Evolutionary conservation across 179 eudicot genomes (phyloP).

Genomic region (Amaranthus tricolor): DNA sequence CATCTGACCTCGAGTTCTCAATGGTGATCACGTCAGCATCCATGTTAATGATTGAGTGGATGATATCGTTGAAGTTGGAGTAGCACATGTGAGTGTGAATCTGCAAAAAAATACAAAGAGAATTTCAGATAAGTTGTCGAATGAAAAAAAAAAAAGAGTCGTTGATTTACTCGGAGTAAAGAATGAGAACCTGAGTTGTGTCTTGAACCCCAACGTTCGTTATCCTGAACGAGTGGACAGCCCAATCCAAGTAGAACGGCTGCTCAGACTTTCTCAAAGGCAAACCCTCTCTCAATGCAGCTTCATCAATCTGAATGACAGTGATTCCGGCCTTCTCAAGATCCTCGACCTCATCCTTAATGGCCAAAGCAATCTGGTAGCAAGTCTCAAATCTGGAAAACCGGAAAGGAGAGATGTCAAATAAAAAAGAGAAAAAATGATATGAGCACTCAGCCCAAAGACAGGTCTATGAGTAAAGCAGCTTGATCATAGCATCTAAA

Average conservation of each 20-base stretch:
- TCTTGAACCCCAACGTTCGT: constrained; percentile 65
- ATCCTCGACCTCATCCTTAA: constrained; percentile 47
- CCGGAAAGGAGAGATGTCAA: neutral
- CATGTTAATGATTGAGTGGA: constrained; percentile 70
- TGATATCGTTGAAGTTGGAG: constrained; percentile 77
- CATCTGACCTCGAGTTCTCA: constrained; percentile 76
- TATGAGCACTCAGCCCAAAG: neutral
- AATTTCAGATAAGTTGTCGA: neutral
- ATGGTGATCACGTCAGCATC: constrained; percentile 80
- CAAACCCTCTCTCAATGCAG: constrained; percentile 78
- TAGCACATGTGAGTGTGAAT: constrained; percentile 90
- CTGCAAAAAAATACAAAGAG: constrained; percentile 25
- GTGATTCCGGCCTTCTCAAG: constrained; percentile 41
- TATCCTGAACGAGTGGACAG: constrained; percentile 77
- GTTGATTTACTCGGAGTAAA: neutral
- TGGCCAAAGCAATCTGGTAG: constrained; percentile 67
- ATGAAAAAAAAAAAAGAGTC: too few species aligned
- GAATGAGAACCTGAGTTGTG: constrained; percentile 55
- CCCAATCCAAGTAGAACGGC: constrained; percentile 72
- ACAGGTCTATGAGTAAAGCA: neutral
- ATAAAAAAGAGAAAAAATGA: neutral
- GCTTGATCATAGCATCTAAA: neutral
- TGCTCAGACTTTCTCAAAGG: constrained; percentile 82
- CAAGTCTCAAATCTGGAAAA: constrained; percentile 55
- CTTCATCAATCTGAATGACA: constrained; percentile 89